phyloP scores from a whole-genome alignment of 495 filamentous ascomycete genomes.

The Tuber umbilicatum region DNA sequence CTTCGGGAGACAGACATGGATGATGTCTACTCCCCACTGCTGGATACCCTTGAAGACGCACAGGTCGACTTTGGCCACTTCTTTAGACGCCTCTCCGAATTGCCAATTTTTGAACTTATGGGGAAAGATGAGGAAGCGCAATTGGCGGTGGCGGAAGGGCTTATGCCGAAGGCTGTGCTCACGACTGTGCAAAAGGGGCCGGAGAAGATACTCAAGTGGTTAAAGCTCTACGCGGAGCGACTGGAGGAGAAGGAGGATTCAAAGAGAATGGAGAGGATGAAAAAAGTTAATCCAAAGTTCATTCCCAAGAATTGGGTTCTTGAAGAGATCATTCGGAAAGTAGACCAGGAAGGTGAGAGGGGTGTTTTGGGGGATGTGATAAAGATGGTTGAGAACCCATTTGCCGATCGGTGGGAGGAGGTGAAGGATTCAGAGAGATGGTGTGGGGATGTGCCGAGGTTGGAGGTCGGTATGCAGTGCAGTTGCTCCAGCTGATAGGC shows the following conservation, averaged over 20 bases:
- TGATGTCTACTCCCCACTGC: slow-evolving; percentile 62
- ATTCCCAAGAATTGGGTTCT: slow-evolving; percentile 83
- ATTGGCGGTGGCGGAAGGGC: slow-evolving; percentile 54
- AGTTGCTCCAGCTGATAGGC: slow-evolving; percentile 53
- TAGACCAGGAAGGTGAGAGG: slow-evolving; percentile 76
- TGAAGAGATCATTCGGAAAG: slow-evolving; percentile 81
- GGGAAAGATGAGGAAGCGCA: slow-evolving; percentile 55
- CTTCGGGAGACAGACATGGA: slow-evolving; percentile 67
- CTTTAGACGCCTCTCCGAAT: slow-evolving; percentile 64
- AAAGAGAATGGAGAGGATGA: slow-evolving; percentile 66
- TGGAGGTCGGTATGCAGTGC: slow-evolving; percentile 76
- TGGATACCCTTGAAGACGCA: slow-evolving; percentile 73
- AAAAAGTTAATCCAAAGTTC: slow-evolving; percentile 82
- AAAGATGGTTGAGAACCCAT: slow-evolving; percentile 73
- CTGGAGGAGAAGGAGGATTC: slow-evolving; percentile 52
- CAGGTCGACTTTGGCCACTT: slow-evolving; percentile 89
- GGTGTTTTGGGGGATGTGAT: slow-evolving; percentile 68
- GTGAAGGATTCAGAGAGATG: slow-evolving; percentile 70
- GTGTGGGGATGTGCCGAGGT: slow-evolving; percentile 77
- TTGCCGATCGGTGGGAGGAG: slow-evolving; percentile 71
- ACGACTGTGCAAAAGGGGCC: slow-evolving; percentile 48
- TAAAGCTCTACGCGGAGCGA: slow-evolving; percentile 62
- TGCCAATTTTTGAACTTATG: slow-evolving; percentile 55
- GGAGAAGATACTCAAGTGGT: slow-evolving; percentile 64
- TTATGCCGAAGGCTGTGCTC: slow-evolving; percentile 38